Conservation (phyloP, 2,329 filamentous ascomycete species). For the Mycosphaerella arachidis region DNA sequence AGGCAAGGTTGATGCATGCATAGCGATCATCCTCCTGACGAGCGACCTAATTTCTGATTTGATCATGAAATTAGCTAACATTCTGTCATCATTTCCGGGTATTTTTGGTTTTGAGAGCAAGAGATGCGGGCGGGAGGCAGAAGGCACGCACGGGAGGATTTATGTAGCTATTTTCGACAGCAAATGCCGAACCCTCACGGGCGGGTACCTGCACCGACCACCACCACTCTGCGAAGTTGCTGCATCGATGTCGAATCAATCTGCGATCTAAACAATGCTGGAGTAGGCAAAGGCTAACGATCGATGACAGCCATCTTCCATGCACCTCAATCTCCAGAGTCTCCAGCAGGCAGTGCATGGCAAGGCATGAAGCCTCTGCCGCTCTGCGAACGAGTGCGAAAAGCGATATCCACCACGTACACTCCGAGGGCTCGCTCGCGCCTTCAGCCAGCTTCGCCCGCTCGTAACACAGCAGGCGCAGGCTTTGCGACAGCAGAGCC, state of each 20-base stretch:
- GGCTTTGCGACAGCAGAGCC: conserved; percentile 4
- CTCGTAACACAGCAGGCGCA: neutral
- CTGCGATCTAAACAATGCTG: conserved; percentile 12
- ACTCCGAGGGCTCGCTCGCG: neutral
- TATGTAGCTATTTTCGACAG: conserved; percentile 5
- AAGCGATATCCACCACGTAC: neutral
- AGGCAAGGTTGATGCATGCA: conserved; percentile 10
- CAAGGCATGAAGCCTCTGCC: neutral
- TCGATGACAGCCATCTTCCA: neutral
- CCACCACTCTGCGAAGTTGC: neutral
- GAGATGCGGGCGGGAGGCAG: neutral
- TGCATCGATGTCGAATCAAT: conserved; percentile 15
- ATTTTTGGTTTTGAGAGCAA: conserved; percentile 4
- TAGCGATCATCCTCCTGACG: conserved; percentile 1
- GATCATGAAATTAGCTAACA: conserved; percentile 2
- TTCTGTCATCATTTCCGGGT: neutral
- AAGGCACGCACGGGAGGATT: conserved; percentile 13
- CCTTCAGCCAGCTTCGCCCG: conserved; percentile 1
- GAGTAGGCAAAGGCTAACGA: neutral
- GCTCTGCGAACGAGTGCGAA: neutral
- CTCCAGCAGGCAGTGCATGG: neutral
- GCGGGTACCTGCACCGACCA: neutral
- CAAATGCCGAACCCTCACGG: conserved; percentile 7
- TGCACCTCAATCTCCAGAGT: neutral
- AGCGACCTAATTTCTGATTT: neutral